Conservation (phyloP, 306 rosid genomes). For the Gastrolobium bilobum region DNA sequence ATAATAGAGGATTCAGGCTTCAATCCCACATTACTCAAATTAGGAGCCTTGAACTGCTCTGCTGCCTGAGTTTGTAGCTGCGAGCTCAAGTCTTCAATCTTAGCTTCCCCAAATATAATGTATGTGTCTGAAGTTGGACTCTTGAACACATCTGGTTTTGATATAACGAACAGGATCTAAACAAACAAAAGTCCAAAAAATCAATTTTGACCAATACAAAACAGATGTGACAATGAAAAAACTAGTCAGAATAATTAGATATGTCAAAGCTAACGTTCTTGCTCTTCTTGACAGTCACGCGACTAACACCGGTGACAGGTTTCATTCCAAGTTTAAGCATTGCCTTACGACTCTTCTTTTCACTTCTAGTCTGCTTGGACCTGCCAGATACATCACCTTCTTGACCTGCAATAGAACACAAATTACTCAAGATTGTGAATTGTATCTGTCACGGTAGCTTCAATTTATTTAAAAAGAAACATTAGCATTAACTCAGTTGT, state of each 20-base stretch:
- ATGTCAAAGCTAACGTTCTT: slow-evolving; percentile 71
- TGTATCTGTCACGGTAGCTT: background rate
- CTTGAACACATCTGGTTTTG: slow-evolving; percentile 92
- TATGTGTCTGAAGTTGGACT: slow-evolving; percentile 92
- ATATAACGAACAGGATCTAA: slow-evolving; percentile 85
- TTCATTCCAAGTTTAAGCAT: slow-evolving; percentile 93
- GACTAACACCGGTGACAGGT: slow-evolving; percentile 84
- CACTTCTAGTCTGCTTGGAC: slow-evolving; percentile 93
- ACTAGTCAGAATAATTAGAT: background rate
- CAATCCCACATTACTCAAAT: slow-evolving; percentile 63
- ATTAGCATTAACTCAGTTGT: background rate
- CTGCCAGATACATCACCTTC: slow-evolving; percentile 84
- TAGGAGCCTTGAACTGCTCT: slow-evolving; percentile 93
- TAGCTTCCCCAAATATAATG: slow-evolving; percentile 89
- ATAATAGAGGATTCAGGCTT: slow-evolving; percentile 72
- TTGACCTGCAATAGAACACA: slow-evolving; percentile 46
- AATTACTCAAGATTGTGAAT: slow-evolving; percentile 18
- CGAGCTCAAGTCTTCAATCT: slow-evolving; percentile 91
- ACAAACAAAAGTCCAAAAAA: slow-evolving; percentile 5
- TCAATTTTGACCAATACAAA: background rate
- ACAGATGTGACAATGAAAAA: background rate
- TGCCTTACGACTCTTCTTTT: slow-evolving; percentile 92
- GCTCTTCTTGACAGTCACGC: slow-evolving; percentile 90
- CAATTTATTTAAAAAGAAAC: slow-evolving; percentile 17
- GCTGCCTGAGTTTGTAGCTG: slow-evolving; percentile 93